These are phyloP conservation scores for Prosopis cineraria DNA, from an alignment of 306 rosid genomes.

Conservation along the genomic window DNA sequence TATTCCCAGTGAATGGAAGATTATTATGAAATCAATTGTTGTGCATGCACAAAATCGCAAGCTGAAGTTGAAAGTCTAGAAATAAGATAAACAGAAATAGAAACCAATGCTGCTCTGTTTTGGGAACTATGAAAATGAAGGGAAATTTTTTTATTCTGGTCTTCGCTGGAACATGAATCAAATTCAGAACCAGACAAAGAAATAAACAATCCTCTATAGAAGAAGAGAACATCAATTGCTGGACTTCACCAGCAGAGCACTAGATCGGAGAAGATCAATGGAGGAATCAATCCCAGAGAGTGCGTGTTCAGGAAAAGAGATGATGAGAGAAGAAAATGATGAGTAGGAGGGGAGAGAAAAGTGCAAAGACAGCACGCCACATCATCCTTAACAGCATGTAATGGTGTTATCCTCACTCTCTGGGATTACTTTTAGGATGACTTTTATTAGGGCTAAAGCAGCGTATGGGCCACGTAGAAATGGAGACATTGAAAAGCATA, in stretches of 20 bases:
- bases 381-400: neutral
- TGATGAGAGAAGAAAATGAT: too few relatives aligned
- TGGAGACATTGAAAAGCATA: constrained; percentile 1
- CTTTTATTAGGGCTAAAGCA: neutral
- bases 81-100: too few relatives aligned
- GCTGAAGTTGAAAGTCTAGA: neutral
- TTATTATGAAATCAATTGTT: too few relatives aligned
- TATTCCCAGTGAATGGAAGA: too few relatives aligned
- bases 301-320: neutral
- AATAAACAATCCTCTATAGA: neutral
- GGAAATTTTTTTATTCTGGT: neutral
- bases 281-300: neutral
- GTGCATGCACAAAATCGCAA: too few relatives aligned
- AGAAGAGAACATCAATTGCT: neutral
- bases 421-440: neutral
- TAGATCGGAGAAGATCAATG: neutral
- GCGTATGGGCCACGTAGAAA: neutral
- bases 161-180: neutral
- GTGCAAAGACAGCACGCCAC: neutral
- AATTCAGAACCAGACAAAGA: neutral
- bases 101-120: neutral
- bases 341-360: too few relatives aligned
- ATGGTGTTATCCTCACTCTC: neutral
- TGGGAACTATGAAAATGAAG: neutral
- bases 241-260: neutral